Base-by-base conservation (phyloP, 257 asterid species). In the Salvia hispanica region DNA sequence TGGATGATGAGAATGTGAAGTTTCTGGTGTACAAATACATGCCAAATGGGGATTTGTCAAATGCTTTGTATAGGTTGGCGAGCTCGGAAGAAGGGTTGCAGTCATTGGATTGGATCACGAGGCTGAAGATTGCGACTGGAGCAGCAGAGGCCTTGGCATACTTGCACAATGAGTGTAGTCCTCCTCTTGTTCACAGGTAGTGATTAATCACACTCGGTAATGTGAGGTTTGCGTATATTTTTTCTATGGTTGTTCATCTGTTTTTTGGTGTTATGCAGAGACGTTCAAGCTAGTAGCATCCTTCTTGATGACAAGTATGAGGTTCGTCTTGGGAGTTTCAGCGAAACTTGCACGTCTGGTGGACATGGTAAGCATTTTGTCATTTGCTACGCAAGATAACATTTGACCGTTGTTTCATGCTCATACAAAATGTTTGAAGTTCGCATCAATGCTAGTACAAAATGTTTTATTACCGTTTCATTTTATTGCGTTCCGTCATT, bases 51-150 rank as follows among this genome's bases (percentile, higher is more conserved):
- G 92, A 89, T 74, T 70, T 89, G 72, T 81, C 84, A 48, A 85
- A 57, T 52, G 79, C 89, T n/a, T 75, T 89, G 64, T 75, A 77
- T 67, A 75, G 77, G 45, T 57, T 45, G 52, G 67, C 64, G 14
- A 71, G 58, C 58, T 60, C 61, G 2, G 87, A 73, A 44, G 81
- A 81, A 13, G 84, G 76, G 66, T 33, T 79, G 61, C 84, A 76
- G 81, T 89, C 95, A 11, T 62, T 87, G 80, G 96, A 89, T 77
- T 89, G 96, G 96, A 89, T 89, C 46, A 89, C 95, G 18, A 72
- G 96, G 72, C 74, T 86, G 72, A 89, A 89, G 71, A 85, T 89
- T 28, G 95, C 96, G 0, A 85, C 74, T 2, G 95, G 95, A 62
- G 81, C 82, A 72, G 96, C 96, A 7, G 96, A 89, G 73, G 95